Evolutionary conservation across 352 stramenopile genomes (phyloP).

Genomic region (Phytophthora rubi): DNA sequence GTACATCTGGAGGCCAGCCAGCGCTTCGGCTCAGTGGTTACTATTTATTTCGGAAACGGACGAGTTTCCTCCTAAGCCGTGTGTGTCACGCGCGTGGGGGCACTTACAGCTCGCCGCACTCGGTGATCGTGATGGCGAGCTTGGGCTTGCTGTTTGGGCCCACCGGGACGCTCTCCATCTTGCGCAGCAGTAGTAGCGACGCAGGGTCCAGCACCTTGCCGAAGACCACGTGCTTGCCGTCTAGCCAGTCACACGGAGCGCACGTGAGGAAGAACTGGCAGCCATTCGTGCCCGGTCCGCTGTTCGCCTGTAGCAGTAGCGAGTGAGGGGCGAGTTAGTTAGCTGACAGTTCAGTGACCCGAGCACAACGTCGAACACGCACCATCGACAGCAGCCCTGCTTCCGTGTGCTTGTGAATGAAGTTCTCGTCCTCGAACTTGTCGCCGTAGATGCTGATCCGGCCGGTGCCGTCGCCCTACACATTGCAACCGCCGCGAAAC

Average conservation of each 20-base stretch:
- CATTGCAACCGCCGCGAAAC: constrained; percentile 19
- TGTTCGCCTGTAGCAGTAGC: constrained; percentile 84
- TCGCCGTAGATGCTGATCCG: constrained; percentile 90
- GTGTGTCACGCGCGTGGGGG: background rate
- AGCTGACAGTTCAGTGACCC: background rate
- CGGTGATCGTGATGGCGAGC: constrained; percentile 84
- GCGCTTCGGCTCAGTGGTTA: background rate
- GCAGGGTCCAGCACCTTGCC: constrained; percentile 91
- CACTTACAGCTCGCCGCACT: constrained; percentile 89
- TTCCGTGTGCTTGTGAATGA: constrained; percentile 85
- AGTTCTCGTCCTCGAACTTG: constrained; percentile 88
- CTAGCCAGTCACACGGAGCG: constrained; percentile 93
- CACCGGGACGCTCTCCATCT: constrained; percentile 92
- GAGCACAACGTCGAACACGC: constrained; percentile 4
- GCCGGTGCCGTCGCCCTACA: constrained; percentile 79
- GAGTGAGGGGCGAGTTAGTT: background rate
- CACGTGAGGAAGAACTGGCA: constrained; percentile 97
- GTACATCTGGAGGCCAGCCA: background rate
- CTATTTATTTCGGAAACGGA: background rate
- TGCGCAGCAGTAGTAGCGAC: constrained; percentile 88
- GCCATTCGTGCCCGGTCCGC: constrained; percentile 93
- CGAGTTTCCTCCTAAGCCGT: too few species aligned
- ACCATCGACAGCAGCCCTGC: constrained; percentile 86
- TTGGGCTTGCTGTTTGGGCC: constrained; percentile 87
- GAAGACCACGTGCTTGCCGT: constrained; percentile 98